phyloP scores from a whole-genome alignment of 305 asterid species.

The Fraxinus latifolia region DNA sequence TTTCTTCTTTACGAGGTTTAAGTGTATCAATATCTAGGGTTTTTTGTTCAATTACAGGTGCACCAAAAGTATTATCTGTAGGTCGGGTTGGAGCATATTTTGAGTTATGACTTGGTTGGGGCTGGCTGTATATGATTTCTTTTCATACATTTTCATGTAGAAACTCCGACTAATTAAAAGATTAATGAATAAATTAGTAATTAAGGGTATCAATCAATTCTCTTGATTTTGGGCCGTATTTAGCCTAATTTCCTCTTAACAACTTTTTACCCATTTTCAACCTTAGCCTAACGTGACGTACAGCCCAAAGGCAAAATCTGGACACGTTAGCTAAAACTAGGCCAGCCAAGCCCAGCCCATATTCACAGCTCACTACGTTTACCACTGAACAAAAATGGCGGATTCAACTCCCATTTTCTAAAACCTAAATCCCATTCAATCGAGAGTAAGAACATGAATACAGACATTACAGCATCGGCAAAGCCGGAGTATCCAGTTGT shows the following conservation, averaged over 20 bases:
- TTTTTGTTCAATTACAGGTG: slow-evolving; percentile 21
- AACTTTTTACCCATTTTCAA: not conserved
- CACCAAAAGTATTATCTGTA: slow-evolving; percentile 25
- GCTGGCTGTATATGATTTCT: no score
- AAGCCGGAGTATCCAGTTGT: slow-evolving; percentile 89
- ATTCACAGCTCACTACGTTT: not conserved
- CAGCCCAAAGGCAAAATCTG: not conserved
- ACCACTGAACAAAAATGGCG: not conserved
- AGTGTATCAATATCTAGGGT: slow-evolving; percentile 3
- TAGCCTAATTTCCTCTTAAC: slow-evolving; percentile 9
- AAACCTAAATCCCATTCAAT: not conserved
- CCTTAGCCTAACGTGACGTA: not conserved
- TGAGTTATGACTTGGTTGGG: no score
- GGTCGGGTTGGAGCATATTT: no score
- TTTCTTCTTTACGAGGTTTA: slow-evolving; percentile 21
- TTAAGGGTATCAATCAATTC: no score
- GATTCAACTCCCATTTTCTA: not conserved
- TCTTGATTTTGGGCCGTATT: no score
- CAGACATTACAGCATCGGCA: slow-evolving; percentile 83
- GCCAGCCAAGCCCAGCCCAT: not conserved
- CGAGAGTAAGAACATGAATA: slow-evolving; percentile 48
- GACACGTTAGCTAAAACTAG: not conserved
- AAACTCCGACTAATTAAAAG: no score
- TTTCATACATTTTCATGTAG: no score
- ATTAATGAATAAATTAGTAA: no score